Percentiles rank a stretch among this genome's conserved stretches.
phyloP scores from a whole-genome alignment of 495 filamentous ascomycete genomes.

The Xylaria cubensis region DNA sequence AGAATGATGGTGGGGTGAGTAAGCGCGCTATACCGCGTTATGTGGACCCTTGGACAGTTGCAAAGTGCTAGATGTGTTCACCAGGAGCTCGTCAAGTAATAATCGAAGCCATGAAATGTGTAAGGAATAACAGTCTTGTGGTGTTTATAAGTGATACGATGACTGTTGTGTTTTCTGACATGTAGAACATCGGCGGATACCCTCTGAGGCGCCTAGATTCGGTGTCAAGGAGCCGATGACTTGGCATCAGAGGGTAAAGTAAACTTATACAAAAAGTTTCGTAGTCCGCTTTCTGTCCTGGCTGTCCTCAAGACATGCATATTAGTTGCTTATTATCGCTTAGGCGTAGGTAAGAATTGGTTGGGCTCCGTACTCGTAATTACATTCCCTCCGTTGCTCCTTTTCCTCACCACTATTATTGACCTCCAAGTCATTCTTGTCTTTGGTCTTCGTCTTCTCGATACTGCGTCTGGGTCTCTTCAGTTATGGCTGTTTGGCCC shows the following conservation, averaged over 20 bases:
- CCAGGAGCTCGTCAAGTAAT: constrained; percentile 61
- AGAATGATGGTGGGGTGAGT: too few relatives aligned
- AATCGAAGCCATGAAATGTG: background rate
- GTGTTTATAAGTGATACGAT: too few relatives aligned
- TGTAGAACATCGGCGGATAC: background rate
- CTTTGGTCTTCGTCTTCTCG: background rate
- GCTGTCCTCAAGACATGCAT: too few relatives aligned
- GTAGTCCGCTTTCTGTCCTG: too few relatives aligned
- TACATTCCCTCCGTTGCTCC: too few relatives aligned
- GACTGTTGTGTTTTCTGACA: too few relatives aligned
- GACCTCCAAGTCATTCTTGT: background rate
- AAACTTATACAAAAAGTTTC: background rate
- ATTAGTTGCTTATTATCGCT: too few relatives aligned
- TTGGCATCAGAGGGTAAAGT: background rate
- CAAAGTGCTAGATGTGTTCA: constrained; percentile 96
- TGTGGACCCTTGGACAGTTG: constrained; percentile 55
- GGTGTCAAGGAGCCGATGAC: background rate
- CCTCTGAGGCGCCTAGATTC: background rate
- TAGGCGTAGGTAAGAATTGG: too few relatives aligned
- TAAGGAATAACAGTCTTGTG: background rate
- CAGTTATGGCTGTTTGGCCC: background rate
- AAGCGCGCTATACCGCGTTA: too few relatives aligned
- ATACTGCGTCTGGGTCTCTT: background rate
- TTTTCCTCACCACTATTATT: background rate
- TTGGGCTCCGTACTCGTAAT: too few relatives aligned